These are phyloP conservation scores for Choanephora cucurbitarum DNA, from an alignment of 371 early-diverging fungal genomes.

Conservation along the genomic window DNA sequence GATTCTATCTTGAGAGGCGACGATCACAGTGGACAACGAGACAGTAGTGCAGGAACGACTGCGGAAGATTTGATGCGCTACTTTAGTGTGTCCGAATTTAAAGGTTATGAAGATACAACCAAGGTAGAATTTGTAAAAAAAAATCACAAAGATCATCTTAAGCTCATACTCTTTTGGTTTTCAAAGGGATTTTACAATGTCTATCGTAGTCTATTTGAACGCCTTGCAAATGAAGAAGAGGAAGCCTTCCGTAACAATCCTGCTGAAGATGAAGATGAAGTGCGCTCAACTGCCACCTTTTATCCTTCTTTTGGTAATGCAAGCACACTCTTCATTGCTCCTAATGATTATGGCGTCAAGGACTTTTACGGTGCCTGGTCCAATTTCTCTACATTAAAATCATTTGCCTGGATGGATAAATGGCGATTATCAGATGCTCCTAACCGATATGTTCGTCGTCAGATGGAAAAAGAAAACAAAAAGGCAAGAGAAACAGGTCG, in stretches of 20 bases:
- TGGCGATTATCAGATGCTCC: conserved; percentile 81
- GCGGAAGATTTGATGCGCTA: conserved; percentile 70
- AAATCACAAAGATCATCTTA: too few species aligned
- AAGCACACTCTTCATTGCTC: conserved; percentile 49
- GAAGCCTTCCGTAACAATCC: conserved; percentile 56
- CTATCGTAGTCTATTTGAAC: conserved; percentile 77
- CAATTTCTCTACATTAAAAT: conserved; percentile 75
- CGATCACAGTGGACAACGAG: conserved; percentile 33
- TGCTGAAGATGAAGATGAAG: conserved; percentile 32
- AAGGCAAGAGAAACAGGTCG: conserved; percentile 82
- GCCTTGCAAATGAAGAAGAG: conserved; percentile 79
- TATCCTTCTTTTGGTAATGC: conserved; percentile 66
- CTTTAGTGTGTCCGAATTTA: conserved; percentile 66
- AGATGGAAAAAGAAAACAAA: conserved; percentile 93
- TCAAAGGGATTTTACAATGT: conserved; percentile 78
- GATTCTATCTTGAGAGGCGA: conserved; percentile 82
- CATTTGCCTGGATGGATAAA: conserved; percentile 91
- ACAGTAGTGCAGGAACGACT: conserved; percentile 55
- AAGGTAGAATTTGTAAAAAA: conserved; percentile 36
- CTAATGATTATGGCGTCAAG: conserved; percentile 41
- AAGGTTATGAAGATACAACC: conserved; percentile 66
- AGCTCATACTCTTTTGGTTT: background rate
- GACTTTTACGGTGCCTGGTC: conserved; percentile 82
- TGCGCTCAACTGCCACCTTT: conserved; percentile 23
- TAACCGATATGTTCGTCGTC: conserved; percentile 76